Conservation (phyloP, 2,329 filamentous ascomycete genomes). For the Ceratocystis albifundus region DNA sequence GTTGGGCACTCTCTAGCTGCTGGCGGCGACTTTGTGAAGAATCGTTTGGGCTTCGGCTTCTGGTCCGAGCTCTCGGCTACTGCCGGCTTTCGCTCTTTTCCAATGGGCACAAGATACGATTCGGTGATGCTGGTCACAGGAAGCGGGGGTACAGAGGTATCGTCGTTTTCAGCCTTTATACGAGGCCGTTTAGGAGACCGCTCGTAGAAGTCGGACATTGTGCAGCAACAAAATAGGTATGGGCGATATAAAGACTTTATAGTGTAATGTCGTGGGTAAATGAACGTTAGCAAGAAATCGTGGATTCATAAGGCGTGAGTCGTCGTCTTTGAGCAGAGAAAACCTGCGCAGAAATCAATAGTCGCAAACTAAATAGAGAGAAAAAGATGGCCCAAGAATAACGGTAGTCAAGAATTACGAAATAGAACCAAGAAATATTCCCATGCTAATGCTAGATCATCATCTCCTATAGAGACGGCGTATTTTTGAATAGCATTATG, state of each 20-base stretch:
- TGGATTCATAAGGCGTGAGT: conserved; percentile 12
- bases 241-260: not conserved
- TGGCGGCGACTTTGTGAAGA: conserved; percentile 10
- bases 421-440: not conserved
- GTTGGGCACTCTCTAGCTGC: not conserved
- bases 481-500: not conserved
- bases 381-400: not conserved
- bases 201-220: conserved; percentile 13
- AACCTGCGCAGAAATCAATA: not conserved
- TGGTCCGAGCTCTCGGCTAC: conserved; percentile 6
- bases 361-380: not conserved
- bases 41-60: conserved; percentile 12
- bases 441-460: no score
- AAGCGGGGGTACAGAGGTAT: not conserved
- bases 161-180: not conserved
- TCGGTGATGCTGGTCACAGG: conserved; percentile 3
- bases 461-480: not conserved
- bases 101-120: conserved; percentile 18
- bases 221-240: not conserved
- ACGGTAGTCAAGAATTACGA: not conserved
- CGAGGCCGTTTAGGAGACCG: conserved; percentile 17
- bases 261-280: not conserved
- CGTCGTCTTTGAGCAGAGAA: not conserved
- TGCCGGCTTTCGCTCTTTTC: conserved; percentile 1
- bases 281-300: not conserved